These are phyloP conservation scores for Parachaetomium inaequale DNA, from an alignment of 495 filamentous ascomycete species.

Conservation along the genomic window DNA sequence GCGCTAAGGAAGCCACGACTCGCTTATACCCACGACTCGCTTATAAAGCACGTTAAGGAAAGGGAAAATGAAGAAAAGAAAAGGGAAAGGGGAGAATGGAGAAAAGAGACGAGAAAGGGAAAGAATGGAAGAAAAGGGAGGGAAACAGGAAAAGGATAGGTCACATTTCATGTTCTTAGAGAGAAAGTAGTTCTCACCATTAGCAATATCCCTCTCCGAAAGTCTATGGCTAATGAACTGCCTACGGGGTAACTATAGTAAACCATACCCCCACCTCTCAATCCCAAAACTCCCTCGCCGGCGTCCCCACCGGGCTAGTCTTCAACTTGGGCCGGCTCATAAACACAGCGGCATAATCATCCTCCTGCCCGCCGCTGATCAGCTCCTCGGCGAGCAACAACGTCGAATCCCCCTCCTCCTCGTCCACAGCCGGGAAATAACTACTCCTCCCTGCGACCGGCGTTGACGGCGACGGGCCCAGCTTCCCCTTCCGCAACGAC, in stretches of 20 bases:
- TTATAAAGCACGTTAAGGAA: neutral
- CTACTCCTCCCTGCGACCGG: slow-evolving; percentile 26
- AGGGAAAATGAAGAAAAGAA: too few relatives aligned
- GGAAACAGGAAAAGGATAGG: too few relatives aligned
- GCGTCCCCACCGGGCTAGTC: slow-evolving; percentile 66
- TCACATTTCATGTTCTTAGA: too few relatives aligned
- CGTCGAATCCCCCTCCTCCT: slow-evolving; percentile 28
- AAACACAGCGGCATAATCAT: slow-evolving; percentile 82
- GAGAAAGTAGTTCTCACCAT: too few relatives aligned
- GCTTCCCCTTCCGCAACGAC: slow-evolving; percentile 43
- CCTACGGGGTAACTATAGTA: too few relatives aligned
- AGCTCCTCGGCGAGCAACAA: slow-evolving; percentile 31
- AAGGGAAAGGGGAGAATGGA: too few relatives aligned
- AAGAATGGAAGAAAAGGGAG: too few relatives aligned
- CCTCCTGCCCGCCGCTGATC: slow-evolving; percentile 56
- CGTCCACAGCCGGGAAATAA: slow-evolving; percentile 42
- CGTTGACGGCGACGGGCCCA: slow-evolving; percentile 17
- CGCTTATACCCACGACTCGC: too few relatives aligned
- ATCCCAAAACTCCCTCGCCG: slow-evolving; percentile 33
- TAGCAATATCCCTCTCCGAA: too few relatives aligned
- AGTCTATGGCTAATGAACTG: too few relatives aligned
- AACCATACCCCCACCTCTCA: neutral
- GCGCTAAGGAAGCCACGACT: slow-evolving; percentile 6
- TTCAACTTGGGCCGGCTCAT: slow-evolving; percentile 77
- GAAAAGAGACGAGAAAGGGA: too few relatives aligned